Base-by-base conservation (phyloP, 495 filamentous ascomycete genomes). In the Penicillium arizonense region DNA sequence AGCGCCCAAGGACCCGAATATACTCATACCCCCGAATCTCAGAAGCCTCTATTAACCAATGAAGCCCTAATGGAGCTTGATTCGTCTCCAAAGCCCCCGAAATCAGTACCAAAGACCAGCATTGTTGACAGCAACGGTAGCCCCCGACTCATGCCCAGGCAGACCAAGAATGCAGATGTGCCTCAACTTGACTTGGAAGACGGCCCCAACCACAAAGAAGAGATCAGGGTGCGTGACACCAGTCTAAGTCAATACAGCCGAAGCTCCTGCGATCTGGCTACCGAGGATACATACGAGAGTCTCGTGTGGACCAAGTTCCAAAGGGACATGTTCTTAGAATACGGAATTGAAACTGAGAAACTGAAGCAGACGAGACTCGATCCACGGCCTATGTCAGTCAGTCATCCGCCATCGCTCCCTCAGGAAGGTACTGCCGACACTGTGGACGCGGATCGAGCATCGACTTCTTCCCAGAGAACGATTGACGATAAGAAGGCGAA, bases 121-220 rank as follows among this genome's bases (percentile, higher is more conserved):
- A 56, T 68, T 16, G 68, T 71, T 16, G 68, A 71, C 44, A 40
- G 46, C 7, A 67, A 69, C 43, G 68, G 68, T 20, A 71, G 68
- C 38, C 68, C 68, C 18, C 57, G 58, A 34, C 52, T 63, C 11
- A 28, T 55, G 10, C 45, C 35, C 1, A 39, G 44, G 28, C 34
- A 16, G 12, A 36, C 21, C 10, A 49, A 36, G 16, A 23, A 12
- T 10, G 33, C 21, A 23, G 18, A 40, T 40, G 6, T 5, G n/a
- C 21, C 24, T 36, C 37, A 37, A 20, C 8, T 37, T 8, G 26
- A 28, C 7, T 18, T 45, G 11, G 23, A 58, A 18, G 18, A 32
- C 16, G 48, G 47, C 14, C 43, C 11, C 4, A 1, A 6, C 11
- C 21, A 48, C 24, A 14, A 43, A 35, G 30, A 43, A 4, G 4